Evolutionary conservation across 495 filamentous ascomycete genomes (phyloP).

Genomic region (Podospora didyma): DNA sequence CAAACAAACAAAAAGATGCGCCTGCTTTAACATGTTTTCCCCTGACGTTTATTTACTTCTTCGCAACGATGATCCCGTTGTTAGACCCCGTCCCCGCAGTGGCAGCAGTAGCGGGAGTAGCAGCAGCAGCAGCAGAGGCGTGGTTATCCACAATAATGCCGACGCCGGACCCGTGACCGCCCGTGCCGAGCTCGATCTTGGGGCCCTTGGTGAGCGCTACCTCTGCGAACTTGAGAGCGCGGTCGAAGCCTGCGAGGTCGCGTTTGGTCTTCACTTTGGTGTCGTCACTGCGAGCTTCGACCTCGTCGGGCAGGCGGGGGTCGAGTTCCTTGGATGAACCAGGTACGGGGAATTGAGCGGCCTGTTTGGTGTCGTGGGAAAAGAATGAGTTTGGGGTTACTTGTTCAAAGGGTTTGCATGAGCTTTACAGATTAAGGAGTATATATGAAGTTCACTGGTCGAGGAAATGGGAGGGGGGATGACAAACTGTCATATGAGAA

Average conservation of each 20-base stretch:
- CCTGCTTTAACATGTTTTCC: too few species aligned
- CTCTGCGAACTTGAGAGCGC: conserved; percentile 41
- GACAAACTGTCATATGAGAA: not conserved
- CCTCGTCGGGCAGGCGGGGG: not conserved
- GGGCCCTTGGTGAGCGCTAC: conserved; percentile 41
- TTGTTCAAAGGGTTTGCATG: not conserved
- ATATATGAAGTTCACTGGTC: too few species aligned
- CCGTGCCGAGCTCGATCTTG: conserved; percentile 40
- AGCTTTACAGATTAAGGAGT: too few species aligned
- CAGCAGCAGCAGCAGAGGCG: conserved; percentile 7
- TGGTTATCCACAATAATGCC: conserved; percentile 45
- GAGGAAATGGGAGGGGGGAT: too few species aligned
- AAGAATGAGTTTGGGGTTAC: not conserved
- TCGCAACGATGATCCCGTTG: not conserved
- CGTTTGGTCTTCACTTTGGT: conserved; percentile 21
- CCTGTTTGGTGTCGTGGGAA: not conserved
- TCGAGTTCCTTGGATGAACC: conserved; percentile 5
- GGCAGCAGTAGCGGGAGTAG: conserved; percentile 1
- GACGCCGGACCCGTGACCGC: conserved; percentile 39
- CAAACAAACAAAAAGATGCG: too few species aligned
- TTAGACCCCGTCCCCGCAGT: not conserved
- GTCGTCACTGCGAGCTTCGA: too few species aligned
- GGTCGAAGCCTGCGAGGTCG: conserved; percentile 42
- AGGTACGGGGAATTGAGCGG: not conserved
- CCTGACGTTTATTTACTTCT: not conserved